Conservation (phyloP, 495 filamentous ascomycete genomes). For the Aspergillus saccharolyticus region DNA sequence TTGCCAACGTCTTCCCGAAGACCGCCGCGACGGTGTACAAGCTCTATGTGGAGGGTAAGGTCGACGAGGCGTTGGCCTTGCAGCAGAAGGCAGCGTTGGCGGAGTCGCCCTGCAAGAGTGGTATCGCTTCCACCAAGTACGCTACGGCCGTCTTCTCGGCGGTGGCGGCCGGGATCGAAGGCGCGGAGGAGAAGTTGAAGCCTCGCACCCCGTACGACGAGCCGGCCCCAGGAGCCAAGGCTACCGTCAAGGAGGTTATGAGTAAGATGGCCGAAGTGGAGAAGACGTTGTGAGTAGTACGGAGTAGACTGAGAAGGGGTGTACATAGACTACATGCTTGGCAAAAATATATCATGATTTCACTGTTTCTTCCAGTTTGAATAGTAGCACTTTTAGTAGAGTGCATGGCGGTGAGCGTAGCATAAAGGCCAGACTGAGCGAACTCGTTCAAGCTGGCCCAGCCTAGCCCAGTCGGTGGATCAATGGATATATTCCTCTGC, state of each 20-base stretch:
- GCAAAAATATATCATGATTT: too few species aligned
- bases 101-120: slow-evolving; percentile 54
- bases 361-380: too few species aligned
- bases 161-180: slow-evolving; percentile 51
- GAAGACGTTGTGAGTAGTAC: slow-evolving; percentile 7
- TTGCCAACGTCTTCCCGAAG: slow-evolving; percentile 62
- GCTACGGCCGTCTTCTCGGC: slow-evolving; percentile 53
- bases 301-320: background rate
- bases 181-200: slow-evolving; percentile 48
- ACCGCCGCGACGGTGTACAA: slow-evolving; percentile 49
- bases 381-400: too few species aligned
- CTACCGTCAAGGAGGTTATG: slow-evolving; percentile 44
- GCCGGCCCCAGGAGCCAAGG: slow-evolving; percentile 43
- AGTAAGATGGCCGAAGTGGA: slow-evolving; percentile 16
- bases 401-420: background rate
- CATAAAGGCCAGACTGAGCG: too few species aligned
- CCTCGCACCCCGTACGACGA: slow-evolving; percentile 56
- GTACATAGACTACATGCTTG: too few species aligned
- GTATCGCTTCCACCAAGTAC: slow-evolving; percentile 63
- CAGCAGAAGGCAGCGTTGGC: slow-evolving; percentile 48
- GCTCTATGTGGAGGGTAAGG: slow-evolving; percentile 44
- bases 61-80: slow-evolving; percentile 49
- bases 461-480: background rate
- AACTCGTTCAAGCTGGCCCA: too few species aligned
- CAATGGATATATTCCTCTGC: background rate